Base-by-base conservation (phyloP, 2,329 filamentous ascomycete genomes). In the Paraphoma sp. region DNA sequence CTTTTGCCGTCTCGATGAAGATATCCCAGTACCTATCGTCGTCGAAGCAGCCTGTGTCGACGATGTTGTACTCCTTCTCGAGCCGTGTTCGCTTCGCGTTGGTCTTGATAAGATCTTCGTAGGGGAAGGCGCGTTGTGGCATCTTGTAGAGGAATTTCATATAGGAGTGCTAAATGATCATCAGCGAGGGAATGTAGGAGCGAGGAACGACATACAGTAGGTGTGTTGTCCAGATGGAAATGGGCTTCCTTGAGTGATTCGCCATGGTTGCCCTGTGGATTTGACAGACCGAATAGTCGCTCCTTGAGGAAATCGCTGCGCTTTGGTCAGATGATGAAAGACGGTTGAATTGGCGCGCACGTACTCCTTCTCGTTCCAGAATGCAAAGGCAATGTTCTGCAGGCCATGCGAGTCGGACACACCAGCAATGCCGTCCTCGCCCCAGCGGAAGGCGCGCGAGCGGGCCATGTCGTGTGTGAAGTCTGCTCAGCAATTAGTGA, bases 61-160 rank as follows among this genome's bases (percentile, higher is more conserved):
- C 84, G 53, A 98, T 86, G 76, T 97, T 94, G 79, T 97, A 98
- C 74, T 98, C 94, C 46, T 86, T 86, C 62, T 97, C 93, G 67
- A 87, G 76, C 76, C 89, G 91, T 53, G 85, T 84, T 63, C 93
- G 87, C 64, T 83, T 86, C 43, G 88, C 93, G 73, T 97, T 98
- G 72, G 96, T 92, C 62, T 91, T 82, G 63, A 96, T 81, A 45
- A 98, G 82, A 63, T 97, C 88, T 76, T 97, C 85, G 81, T 98
- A 98, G 2, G 94, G 95, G 71, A 98, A 98, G 62, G 89, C 87
- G 69, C 85, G 86, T 79, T 98, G 94, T 0, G 95, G 95, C 70
- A 97, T 96, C 79, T 98, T 98, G 86, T 98, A 98, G 65, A 98
- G 88, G 73, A 89, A 96, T 78, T 98, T 98, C 94, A 98, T 98